Evolutionary conservation across 768 basidiomycete species (phyloP), one percentile per base, ranked within the genome.

Genomic region (Hirschioporus abietinus): DNA sequence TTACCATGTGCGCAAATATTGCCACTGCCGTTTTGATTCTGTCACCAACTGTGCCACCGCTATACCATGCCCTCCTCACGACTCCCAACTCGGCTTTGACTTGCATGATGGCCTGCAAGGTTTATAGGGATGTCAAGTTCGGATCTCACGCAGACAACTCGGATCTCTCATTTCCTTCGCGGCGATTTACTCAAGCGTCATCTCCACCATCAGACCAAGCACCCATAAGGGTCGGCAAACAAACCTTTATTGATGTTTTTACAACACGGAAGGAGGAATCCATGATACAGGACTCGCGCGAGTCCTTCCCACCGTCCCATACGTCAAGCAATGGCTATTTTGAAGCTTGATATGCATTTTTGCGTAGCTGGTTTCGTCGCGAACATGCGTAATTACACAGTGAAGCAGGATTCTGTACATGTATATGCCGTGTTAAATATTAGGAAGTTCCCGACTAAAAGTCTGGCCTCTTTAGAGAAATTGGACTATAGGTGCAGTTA

Each of bases 21-120:
- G 23, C 30, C 24, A 61, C 60, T 17, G 30, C 23, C 1, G 30
- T 34, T 25, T 3, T 61, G 25, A 61, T 61, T 17, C 60, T 61
- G 10, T 15, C 60, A 61, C 60, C 60, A 25, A 4, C 60, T 12
- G 30, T 61, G 25, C 72, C 76, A 1, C 69, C 72, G 8, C 67
- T 74, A 23, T 73, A 74, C 36, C 71, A 68, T 63, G 69, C 68
- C 35, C 75, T 76, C 71, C 71, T 76, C 60, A 70, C 74, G 24
- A 67, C 74, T n/a, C 73, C 74, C 4, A 71, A 74, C 59, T 52
- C 76, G 18, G 74, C 73, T 7, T 58, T 79, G 6, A 64, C 68
- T 15, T 75, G 75, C 57, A 70, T 73, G 26, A 77, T 78, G 77
- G 76, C 76, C 1, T 77, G 75, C 66, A 68, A 73, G 1, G 77